Base-by-base conservation (phyloP, 768 basidiomycete genomes). In the Gyrodon lividus region DNA sequence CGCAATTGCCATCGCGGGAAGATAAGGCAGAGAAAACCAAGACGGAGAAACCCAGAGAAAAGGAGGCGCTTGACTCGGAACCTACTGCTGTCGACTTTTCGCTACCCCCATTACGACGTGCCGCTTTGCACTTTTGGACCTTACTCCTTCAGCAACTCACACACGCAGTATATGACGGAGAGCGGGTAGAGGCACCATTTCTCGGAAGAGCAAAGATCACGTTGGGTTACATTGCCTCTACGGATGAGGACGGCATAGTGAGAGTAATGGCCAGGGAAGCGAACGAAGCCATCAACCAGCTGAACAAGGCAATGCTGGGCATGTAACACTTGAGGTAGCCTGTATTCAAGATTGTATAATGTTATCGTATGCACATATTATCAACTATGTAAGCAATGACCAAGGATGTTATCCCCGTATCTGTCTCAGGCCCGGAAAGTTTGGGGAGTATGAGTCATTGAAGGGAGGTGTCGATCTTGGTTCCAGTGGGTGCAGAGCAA, bases 101-200 rank as follows among this genome's bases (percentile, higher is more conserved):
- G 63, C 77, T 89, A 43, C 90, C 95, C 1, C 78, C 90, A 1
- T 72, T 98, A 4, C 81, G 95, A 28, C 86, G 96, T 37, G 86
- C 91, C 1, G 92, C 90, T 0, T 63, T 97, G n/a, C 85, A 94
- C 59, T 87, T 97, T 64, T 74, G 96, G 38, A 75, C 83, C 0
- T 62, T 86, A 8, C 72, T 93, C 28, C 66, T 92, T n/a, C 77
- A 79, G n/a, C 78, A 84, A 37, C 73, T 76, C 16, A 82, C 76
- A 0, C 69, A 68, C n/a, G 72, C 77, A 8, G 61, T 76, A 10
- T 81, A 87, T 52, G 79, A 83, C 16, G 64, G 60, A 24, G 22
- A 22, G 1, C 3, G n/a, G 12, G 28, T 51, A 10, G 52, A 57
- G 0, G 55, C 60, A 2, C 56, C 63, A 2, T 62, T 78, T 22